A percentile compares a stretch with the other conserved stretches of the same genome.
Conservation (phyloP, 768 basidiomycete genomes). For the Boletus insuetus region DNA sequence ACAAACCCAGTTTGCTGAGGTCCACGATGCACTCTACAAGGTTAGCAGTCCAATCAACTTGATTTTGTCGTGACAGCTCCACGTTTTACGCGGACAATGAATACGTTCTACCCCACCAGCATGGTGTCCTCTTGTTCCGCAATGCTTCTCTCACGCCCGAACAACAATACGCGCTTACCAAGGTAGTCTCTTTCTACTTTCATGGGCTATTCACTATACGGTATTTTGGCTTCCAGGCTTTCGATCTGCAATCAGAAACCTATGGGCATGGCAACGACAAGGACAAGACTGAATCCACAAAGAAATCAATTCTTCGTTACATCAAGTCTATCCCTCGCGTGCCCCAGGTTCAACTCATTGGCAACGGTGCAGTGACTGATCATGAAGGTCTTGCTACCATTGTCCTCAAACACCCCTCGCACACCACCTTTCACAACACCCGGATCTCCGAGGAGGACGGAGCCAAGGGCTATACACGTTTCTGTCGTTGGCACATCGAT, state of each 20-base stretch:
- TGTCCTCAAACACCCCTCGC: conserved; percentile 79
- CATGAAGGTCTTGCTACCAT: conserved; percentile 81
- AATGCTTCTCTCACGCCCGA: conserved; percentile 58
- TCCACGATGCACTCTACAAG: conserved; percentile 63
- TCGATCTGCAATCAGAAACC: conserved; percentile 55
- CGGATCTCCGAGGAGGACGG: conserved; percentile 70
- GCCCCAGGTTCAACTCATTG: conserved; percentile 89
- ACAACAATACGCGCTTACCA: conserved; percentile 49
- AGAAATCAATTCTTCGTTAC: conserved; percentile 81
- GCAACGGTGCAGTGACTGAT: conserved; percentile 76
- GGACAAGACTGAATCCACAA: conserved; percentile 73
- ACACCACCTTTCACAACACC: conserved; percentile 85
- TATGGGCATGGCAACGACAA: conserved; percentile 91
- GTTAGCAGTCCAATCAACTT: background rate
- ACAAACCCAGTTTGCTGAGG: conserved; percentile 59
- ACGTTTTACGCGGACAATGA: background rate
- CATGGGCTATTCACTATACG: background rate
- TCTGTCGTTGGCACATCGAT: conserved; percentile 91
- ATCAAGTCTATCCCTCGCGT: conserved; percentile 86
- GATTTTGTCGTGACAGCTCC: too few relatives aligned
- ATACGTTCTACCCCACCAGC: conserved; percentile 36
- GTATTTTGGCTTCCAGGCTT: conserved; percentile 48
- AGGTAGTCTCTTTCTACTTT: conserved; percentile 41
- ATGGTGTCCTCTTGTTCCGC: conserved; percentile 72
- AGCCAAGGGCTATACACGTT: conserved; percentile 68